Conservation (phyloP, 1,284 basidiomycete genomes). For the Cerrena zonata region DNA sequence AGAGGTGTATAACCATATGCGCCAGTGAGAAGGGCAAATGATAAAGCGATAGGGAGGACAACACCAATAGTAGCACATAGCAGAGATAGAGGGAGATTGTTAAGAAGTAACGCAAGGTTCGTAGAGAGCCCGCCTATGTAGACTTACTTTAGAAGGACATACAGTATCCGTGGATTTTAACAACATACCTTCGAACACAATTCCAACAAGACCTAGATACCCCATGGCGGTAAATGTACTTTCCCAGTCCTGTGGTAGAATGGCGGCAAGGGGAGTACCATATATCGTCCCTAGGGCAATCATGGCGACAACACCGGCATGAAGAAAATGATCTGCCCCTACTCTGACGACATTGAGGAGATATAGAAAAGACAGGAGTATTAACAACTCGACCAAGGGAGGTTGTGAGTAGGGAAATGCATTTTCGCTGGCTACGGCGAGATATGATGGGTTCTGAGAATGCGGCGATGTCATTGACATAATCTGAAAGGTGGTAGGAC, state of each 20-base stretch:
- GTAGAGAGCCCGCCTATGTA: conserved; percentile 40
- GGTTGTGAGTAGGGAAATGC: conserved; percentile 21
- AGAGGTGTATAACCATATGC: conserved; percentile 29
- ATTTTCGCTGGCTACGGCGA: no score
- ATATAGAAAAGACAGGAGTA: conserved; percentile 22
- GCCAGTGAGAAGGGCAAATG: conserved; percentile 28
- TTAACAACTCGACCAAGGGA: conserved; percentile 15
- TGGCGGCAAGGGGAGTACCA: conserved; percentile 37
- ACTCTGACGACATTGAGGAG: conserved; percentile 19
- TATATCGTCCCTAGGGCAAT: conserved; percentile 44
- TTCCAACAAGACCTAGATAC: conserved; percentile 46
- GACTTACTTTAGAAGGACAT: neutral
- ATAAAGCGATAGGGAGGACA: conserved; percentile 40
- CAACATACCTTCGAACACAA: conserved; percentile 44
- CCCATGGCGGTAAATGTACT: conserved; percentile 39
- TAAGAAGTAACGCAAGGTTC: conserved; percentile 31
- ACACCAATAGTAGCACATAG: conserved; percentile 42
- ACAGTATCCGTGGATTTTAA: neutral
- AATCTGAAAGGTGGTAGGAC: no score
- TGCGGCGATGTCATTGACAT: no score
- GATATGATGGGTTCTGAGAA: no score
- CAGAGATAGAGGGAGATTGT: conserved; percentile 37
- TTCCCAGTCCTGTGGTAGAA: conserved; percentile 37
- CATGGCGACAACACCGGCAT: conserved; percentile 34
- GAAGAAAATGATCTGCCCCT: conserved; percentile 17